These are phyloP conservation scores for Ogataea nakhonphanomensis DNA, from an alignment of 805 yeast genomes.

Conservation along the genomic window DNA sequence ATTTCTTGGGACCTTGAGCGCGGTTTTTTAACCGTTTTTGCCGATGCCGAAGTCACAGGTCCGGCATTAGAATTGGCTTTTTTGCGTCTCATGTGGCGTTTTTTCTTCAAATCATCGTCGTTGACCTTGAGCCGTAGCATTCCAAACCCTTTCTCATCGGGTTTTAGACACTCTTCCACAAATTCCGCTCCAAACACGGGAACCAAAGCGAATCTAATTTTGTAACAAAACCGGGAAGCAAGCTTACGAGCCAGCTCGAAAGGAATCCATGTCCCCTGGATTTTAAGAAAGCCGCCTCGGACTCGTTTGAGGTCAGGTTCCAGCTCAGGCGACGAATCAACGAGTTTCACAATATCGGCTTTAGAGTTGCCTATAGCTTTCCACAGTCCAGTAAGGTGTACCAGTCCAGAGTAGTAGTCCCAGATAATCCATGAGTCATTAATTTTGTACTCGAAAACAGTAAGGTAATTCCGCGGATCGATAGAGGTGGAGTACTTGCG, in stretches of 20 bases:
- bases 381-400: constrained; percentile 87
- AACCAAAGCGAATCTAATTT: constrained; percentile 68
- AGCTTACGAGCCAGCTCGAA: constrained; percentile 60
- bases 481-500: constrained; percentile 69
- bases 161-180: constrained; percentile 56
- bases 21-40: constrained; percentile 3
- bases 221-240: constrained; percentile 73
- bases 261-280: constrained; percentile 94
- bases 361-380: constrained; percentile 66
- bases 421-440: constrained; percentile 77
- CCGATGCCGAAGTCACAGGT: not conserved
- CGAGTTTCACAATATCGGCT: constrained; percentile 71
- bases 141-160: constrained; percentile 63
- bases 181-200: constrained; percentile 78
- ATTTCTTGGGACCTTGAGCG: constrained; percentile 3
- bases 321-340: constrained; percentile 63
- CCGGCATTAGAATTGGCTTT: constrained; percentile 6
- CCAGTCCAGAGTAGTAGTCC: constrained; percentile 83
- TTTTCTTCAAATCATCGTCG: constrained; percentile 27
- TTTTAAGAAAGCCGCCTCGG: constrained; percentile 86
- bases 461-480: constrained; percentile 64
- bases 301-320: constrained; percentile 66
- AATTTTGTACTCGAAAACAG: constrained; percentile 69
- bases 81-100: constrained; percentile 21
- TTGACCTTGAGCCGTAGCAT: constrained; percentile 44